Evolutionary conservation across 2,329 filamentous ascomycete species (phyloP).

Genomic region (Phialophora chinensis): DNA sequence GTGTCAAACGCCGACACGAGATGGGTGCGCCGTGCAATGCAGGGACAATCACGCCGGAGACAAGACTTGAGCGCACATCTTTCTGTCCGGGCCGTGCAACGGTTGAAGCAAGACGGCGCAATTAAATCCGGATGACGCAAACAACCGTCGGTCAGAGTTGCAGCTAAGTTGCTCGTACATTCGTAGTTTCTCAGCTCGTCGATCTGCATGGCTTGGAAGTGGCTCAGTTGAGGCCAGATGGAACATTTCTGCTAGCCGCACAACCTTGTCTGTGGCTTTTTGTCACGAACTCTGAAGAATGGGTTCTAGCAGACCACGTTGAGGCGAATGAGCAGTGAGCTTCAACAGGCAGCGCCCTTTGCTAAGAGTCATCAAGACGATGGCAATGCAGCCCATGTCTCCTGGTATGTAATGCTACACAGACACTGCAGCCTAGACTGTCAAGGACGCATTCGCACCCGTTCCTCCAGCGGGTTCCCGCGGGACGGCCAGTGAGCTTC

Average conservation of each 20-base stretch:
- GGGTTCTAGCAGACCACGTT: background rate
- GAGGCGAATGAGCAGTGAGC: constrained; percentile 9
- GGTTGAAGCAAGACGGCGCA: constrained; percentile 7
- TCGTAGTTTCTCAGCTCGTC: constrained; percentile 16
- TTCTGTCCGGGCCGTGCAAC: constrained; percentile 1
- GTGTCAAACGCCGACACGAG: constrained; percentile 4
- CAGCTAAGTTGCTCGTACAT: constrained; percentile 12
- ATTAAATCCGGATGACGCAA: constrained; percentile 22
- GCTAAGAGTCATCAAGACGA: constrained; percentile 6
- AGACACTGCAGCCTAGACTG: constrained; percentile 1
- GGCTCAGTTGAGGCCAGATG: background rate
- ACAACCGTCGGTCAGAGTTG: background rate
- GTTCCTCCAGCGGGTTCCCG: background rate
- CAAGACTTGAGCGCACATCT: background rate
- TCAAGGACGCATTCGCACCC: background rate
- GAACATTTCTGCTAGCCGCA: background rate
- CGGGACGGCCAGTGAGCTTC: background rate
- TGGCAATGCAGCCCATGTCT: constrained; percentile 8
- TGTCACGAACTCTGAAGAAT: constrained; percentile 4
- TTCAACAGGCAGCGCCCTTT: background rate
- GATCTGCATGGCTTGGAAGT: constrained; percentile 13
- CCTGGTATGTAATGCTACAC: constrained; percentile 5
- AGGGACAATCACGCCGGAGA: constrained; percentile 5
- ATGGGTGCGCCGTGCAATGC: too few relatives aligned
- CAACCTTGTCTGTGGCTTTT: constrained; percentile 6